Evolutionary conservation across 495 filamentous ascomycete species (phyloP).

Genomic region (Aspergillus cristatus): DNA sequence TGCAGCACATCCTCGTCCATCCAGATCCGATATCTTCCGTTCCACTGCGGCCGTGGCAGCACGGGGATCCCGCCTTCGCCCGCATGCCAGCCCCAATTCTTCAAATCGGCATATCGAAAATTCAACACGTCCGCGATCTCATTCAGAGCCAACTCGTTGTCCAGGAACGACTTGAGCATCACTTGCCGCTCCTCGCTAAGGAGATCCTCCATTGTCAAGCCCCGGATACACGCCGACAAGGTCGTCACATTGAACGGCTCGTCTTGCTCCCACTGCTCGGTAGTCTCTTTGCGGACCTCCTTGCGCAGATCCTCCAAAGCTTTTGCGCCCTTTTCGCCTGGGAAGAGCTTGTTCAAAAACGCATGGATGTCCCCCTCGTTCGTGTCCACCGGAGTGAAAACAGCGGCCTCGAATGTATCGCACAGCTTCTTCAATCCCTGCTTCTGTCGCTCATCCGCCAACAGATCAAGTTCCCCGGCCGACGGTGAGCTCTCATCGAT

Average conservation of each 20-base stretch:
- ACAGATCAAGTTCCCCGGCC: conserved; percentile 11
- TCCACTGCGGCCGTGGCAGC: conserved; percentile 41
- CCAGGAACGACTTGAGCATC: conserved; percentile 42
- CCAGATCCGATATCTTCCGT: conserved; percentile 43
- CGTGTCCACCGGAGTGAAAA: conserved; percentile 39
- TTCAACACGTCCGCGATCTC: conserved; percentile 55
- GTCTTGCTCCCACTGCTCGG: conserved; percentile 11
- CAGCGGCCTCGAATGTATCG: conserved; percentile 41
- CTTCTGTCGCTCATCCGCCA: conserved; percentile 20
- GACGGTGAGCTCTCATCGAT: neutral
- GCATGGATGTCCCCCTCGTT: conserved; percentile 28
- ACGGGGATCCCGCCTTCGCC: conserved; percentile 37
- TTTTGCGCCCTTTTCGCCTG: conserved; percentile 13
- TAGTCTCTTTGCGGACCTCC: neutral
- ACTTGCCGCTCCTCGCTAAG: conserved; percentile 45
- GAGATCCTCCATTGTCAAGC: conserved; percentile 42
- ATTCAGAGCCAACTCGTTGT: conserved; percentile 36
- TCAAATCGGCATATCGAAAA: conserved; percentile 44
- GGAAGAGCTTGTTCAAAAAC: conserved; percentile 41
- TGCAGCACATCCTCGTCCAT: conserved; percentile 55
- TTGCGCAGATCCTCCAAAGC: conserved; percentile 20
- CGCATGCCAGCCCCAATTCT: conserved; percentile 45
- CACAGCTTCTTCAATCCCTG: conserved; percentile 16
- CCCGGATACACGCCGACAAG: conserved; percentile 34
- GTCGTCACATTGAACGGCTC: conserved; percentile 27